A percentile compares a stretch with the other conserved stretches of the same genome.
Conservation (phyloP, 2,329 filamentous ascomycete species). For the Fusarium continuum region DNA sequence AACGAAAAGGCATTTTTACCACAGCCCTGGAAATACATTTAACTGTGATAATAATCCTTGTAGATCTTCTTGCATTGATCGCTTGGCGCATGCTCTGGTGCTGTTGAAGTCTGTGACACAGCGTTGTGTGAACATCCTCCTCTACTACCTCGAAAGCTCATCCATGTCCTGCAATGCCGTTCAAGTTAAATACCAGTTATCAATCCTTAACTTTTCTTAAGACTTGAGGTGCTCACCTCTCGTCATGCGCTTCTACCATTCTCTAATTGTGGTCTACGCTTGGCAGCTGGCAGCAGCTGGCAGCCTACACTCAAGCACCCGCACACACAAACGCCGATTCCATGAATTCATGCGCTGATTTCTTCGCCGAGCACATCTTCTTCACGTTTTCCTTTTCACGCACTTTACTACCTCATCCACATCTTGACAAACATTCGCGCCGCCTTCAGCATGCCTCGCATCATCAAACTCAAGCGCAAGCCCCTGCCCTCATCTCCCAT, state of each 20-base stretch:
- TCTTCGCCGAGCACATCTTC: fast-evolving
- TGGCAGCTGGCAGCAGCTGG: not conserved
- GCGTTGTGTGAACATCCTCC: too few species aligned
- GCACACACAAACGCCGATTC: fast-evolving
- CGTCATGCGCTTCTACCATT: not conserved
- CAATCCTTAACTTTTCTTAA: not conserved
- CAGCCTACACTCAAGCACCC: not conserved
- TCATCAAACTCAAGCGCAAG: not conserved
- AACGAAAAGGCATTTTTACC: too few species aligned
- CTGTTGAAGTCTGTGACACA: too few species aligned
- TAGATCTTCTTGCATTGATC: too few species aligned
- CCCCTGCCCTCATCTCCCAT: not conserved
- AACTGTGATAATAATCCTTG: too few species aligned
- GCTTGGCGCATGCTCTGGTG: too few species aligned
- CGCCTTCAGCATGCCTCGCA: not conserved
- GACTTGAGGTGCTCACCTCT: not conserved
- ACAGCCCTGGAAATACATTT: too few species aligned
- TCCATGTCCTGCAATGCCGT: not conserved
- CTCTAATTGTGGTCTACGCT: too few species aligned
- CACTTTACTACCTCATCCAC: fast-evolving
- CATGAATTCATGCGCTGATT: fast-evolving
- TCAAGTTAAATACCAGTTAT: not conserved
- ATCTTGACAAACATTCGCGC: not conserved
- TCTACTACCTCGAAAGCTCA: too few species aligned
- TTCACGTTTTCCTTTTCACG: fast-evolving